Evolutionary conservation across 441 rosid species (phyloP), one percentile per base, ranked within the genome.

Genomic region (Theobroma grandiflorum): DNA sequence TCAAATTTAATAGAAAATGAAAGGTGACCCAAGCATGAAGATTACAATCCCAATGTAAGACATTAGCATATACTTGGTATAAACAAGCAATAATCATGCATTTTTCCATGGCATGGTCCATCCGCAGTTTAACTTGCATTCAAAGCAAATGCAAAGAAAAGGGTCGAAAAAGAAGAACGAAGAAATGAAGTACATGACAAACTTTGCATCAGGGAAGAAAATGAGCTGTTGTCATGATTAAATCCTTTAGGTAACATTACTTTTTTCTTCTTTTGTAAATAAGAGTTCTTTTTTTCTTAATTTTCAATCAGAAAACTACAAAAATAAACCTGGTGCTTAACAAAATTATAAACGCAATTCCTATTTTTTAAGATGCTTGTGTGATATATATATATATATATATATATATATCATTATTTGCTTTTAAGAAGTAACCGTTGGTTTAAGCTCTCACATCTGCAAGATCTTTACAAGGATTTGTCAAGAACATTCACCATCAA

Each of bases 41-140:
- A 26, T 26, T 1, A 26, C 31, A 26, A 26, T 26, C 31, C 31
- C 31, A 26, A 26, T 26, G 31, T 26, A 26, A 26, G 31, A 26
- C 31, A 4, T 42, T 42, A 52, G 67, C 20, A 63, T 63, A 26
- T 26, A 26, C 31, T 26, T 26, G 31, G 31, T 15, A 15, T 14
- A 63, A 58, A 63, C 67, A 69, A 22, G 37, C 55, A 69, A 69
- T 12, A 12, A 20, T 69, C 73, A 45, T 22, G 73, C 73, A 66
- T 40, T 15, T 40, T 22, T 15, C 42, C 42, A 16, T 33, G 61
- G 61, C 43, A 33, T 50, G 43, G 15, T 71, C 42, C 75, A 71
- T 71, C 59, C 59, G 3, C n/a, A 22, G 71, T 66, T 66, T 66
- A 66, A 66, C 50, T 66, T 42, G 70, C 49, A 18, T 8, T 65